These are phyloP conservation scores for Claviceps sp. DNA, from an alignment of 2,329 filamentous ascomycete species.

Conservation along the genomic window DNA sequence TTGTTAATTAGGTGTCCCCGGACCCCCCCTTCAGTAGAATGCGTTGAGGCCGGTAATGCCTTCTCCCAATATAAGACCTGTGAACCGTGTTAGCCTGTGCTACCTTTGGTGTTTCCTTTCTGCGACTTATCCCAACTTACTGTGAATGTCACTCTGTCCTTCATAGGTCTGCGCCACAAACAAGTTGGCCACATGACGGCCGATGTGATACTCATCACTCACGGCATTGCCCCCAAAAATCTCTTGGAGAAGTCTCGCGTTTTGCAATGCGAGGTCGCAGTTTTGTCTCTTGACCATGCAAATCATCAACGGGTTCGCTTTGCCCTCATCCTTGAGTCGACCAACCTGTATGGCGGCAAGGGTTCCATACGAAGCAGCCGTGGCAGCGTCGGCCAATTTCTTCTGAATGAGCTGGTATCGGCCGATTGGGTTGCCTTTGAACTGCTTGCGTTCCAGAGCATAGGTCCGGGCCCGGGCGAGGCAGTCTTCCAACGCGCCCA, in stretches of 20 bases:
- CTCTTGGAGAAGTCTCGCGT: constrained; percentile 75
- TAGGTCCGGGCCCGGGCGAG: constrained; percentile 70
- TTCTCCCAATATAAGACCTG: constrained; percentile 54
- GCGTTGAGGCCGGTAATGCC: constrained; percentile 67
- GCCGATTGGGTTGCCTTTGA: constrained; percentile 87
- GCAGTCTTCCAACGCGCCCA: constrained; percentile 89
- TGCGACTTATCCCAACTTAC: constrained; percentile 37
- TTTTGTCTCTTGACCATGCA: constrained; percentile 95
- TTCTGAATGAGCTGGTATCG: constrained; percentile 97
- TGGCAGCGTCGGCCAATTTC: constrained; percentile 86
- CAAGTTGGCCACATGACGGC: constrained; percentile 85
- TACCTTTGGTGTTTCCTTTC: neutral
- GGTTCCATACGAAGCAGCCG: constrained; percentile 85
- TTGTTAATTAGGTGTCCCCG: neutral
- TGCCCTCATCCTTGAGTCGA: constrained; percentile 81
- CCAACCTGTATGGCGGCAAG: constrained; percentile 84
- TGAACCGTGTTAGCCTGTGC: constrained; percentile 9
- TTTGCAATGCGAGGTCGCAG: constrained; percentile 75
- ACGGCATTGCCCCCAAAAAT: constrained; percentile 97
- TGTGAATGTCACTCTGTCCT: constrained; percentile 94
- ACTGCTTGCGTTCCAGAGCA: constrained; percentile 86
- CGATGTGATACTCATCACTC: constrained; percentile 92
- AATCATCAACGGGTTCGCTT: constrained; percentile 89
- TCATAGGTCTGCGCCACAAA: constrained; percentile 98
- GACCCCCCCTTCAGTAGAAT: constrained; percentile 41